A percentile compares a stretch with the other conserved stretches of the same genome.
Conservation (phyloP, 331 rosid genomes). For the Acacia pycnantha region DNA sequence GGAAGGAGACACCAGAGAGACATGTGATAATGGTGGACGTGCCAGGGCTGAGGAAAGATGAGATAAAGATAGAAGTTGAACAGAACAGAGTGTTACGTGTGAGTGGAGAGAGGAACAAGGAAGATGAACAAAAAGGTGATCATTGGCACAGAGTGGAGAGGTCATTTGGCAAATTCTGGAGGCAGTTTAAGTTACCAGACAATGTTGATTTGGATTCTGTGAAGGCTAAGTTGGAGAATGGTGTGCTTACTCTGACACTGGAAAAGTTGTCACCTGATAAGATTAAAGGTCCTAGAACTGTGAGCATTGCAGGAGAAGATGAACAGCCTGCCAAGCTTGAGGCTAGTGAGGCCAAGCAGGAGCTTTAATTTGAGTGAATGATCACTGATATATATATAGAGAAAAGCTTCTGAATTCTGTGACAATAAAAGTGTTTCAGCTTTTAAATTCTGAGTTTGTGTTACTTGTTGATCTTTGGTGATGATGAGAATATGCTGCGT, state of each 20-base stretch:
- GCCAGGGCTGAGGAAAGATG: constrained; percentile 63
- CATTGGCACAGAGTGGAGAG: constrained; percentile 76
- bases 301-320: constrained; percentile 51
- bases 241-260: constrained; percentile 61
- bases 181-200: constrained; percentile 64
- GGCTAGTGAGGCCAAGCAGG: constrained; percentile 45
- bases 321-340: constrained; percentile 19
- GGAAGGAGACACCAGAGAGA: constrained; percentile 74
- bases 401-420: background rate
- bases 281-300: constrained; percentile 58
- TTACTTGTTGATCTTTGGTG: constrained; percentile 5
- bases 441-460: background rate
- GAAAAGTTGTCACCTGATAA: constrained; percentile 56
- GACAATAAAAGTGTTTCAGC: constrained; percentile 34
- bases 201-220: constrained; percentile 65
- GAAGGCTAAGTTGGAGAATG: constrained; percentile 59
- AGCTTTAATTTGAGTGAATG: constrained; percentile 34
- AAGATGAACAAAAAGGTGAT: constrained; percentile 56
- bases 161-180: constrained; percentile 69
- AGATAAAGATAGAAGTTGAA: constrained; percentile 63
- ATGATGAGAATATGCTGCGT: constrained; percentile 3
- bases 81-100: constrained; percentile 62
- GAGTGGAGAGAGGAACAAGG: constrained; percentile 68
- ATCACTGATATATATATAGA: background rate
- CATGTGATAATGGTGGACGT: constrained; percentile 68